Evolutionary conservation across 2,329 filamentous ascomycete genomes (phyloP), one percentile per base, ranked within the genome.

Genomic region (Aspergillus ustus): DNA sequence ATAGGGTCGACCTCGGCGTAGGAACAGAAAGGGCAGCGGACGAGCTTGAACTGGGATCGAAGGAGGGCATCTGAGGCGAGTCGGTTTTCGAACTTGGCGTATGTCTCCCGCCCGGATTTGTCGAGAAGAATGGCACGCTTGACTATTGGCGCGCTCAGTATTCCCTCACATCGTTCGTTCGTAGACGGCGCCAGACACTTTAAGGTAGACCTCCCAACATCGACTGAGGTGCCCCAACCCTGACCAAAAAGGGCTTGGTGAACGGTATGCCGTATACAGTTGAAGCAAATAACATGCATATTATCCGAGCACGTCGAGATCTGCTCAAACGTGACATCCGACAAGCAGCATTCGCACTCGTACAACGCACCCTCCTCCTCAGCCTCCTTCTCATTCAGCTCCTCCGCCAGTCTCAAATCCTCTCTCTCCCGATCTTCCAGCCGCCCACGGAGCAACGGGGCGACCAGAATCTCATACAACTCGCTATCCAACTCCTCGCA

Each of bases 161-260:
- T 86, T n/a, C 93, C 92, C 15, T 83, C 72, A 69, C 95, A 98
- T 4, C 78, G 80, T n/a, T 86, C 87, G 49, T 84, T 79, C 0
- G 85, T 81, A 54, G 89, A 85, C 0, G 92, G 88, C 1, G 93
- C 92, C n/a, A 96, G 85, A 73, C 95, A 98, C 63, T 86, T 87
- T 57, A 98, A 82, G 0, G 92, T 93, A 43, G 91, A 91, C 43
- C 83, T 86, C 61, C 88, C 84, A 29, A 86, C 77, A 72, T 95
- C 85, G 68, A 97, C 89, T 69, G 87, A 95, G 62, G 90, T 88
- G 53, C 87, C 86, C 92, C 94, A 97, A 56, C 92, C 92, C 75
- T 98, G 95, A 0, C 95, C 95, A 73, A 96, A 98, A 0, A 98
- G 81, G 2, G 93, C 93, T 74, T 98, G 94, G 53, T 89, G 90